Base-by-base conservation (phyloP, 495 filamentous ascomycete genomes). In the Talaromyces wortmannii region DNA sequence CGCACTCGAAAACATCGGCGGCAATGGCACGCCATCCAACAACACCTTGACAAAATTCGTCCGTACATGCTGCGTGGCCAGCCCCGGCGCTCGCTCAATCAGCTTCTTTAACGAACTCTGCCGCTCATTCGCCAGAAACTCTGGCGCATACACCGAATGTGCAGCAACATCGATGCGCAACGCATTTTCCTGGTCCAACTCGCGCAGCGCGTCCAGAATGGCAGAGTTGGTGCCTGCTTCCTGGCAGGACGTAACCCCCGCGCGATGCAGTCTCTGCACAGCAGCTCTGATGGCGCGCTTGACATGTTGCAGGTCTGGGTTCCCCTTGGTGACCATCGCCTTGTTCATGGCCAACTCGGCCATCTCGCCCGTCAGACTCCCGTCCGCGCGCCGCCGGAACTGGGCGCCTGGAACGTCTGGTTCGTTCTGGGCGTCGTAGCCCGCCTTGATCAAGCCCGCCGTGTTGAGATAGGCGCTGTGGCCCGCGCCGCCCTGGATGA, bases 391-490 rank as follows among this genome's bases (percentile, higher is more conserved):
- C 29, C 51, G 51, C 6, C 36, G 17, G 51, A 45, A 53, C 31
- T 31, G 7, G 42, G 40, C 51, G 7, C 51, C 51, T 13, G 43
- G 6, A 31, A 31, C 16, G 31, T 53, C 51, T 12, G 18, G 51
- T 36, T 44, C 42, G 18, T 45, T 31, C 2, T 31, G 10, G 15
- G 45, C 36, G 15, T 53, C 51, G n/a, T 53, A 53, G 7, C 51
- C 51, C 16, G 51, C 51, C n/a, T 45, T 44, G 31, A 7, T 29
- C 7, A 53, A 23, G 4, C 51, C 51, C n/a, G 18, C 17, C 0
- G 51, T 53, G 31, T 53, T 53, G 40, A 53, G 42, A 30, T 30
- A 45, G 31, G 42, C 51, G 17, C 42, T 53, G 40, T 53, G 51
- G n/a, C 51, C 36, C n/a, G 51, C 36, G 29, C 36, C 42, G 5